Base-by-base conservation (phyloP, 2,329 filamentous ascomycete species). In the Fusarium virguliforme region DNA sequence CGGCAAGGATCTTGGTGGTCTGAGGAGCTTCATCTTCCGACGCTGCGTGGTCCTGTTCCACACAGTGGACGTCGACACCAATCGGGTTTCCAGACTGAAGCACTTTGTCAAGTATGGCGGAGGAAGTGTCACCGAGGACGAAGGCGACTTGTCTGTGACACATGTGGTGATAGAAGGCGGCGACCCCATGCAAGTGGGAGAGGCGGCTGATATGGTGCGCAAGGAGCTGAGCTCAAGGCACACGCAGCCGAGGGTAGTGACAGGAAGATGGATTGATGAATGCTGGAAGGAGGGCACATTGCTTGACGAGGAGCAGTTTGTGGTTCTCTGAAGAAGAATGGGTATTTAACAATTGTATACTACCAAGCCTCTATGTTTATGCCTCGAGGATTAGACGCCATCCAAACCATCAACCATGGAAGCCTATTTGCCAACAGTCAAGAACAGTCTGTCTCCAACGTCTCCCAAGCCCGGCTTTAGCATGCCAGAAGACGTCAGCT, bases 401-500 rank as follows among this genome's bases (percentile, higher is more conserved):
- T 24, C 30, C 60, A 43, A 38, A 62, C 12, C 59, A 60, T 8
- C 13, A 34, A 48, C 53, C 18, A 55, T n/a, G 26, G 24, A 28
- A 12, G n/a, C 34, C 62, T 78, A 97, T 80, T 97, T 97, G 24
- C 94, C 95, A 79, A 95, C 88, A 0, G 95, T 97, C 83, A 97
- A 84, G 82, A 95, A 98, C 81, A 98, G 81, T 55, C 95, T 85
- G 82, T 98, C 95, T 1, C 95, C 95, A 63, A 98, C 91, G 82
- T 98, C 95, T 1, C 95, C 95, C 70, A 98, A 77, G 0, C 95
- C 95, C 0, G 95, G 95, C 84, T 92, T 92, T 70, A 98, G 91
- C 94, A 98, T 97, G 8, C 95, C 95, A 71, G 86, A 87, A n/a
- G 87, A 85, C 71, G 94, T 94, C 60, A 96, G 85, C 78, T 88